Conservation (phyloP, 2,329 filamentous ascomycete species). For the Chrysosporium keratinophilum region DNA sequence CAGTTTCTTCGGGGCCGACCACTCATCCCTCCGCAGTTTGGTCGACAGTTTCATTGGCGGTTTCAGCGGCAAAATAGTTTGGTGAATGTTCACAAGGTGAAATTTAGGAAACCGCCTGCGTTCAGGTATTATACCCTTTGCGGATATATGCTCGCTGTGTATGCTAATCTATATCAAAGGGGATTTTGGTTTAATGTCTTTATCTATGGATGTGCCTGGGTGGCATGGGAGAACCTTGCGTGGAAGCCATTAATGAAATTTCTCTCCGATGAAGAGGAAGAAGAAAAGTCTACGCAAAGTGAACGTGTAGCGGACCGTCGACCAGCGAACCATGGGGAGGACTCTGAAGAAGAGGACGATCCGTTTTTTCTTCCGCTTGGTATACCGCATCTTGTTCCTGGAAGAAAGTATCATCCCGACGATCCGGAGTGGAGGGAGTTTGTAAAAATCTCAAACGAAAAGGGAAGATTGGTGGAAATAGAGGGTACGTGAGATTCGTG, state of each 20-base stretch:
- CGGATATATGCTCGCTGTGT: neutral
- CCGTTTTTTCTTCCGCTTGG: constrained; percentile 16
- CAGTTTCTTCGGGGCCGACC: constrained; percentile 1
- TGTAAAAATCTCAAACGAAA: constrained; percentile 1
- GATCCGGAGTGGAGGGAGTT: constrained; percentile 14
- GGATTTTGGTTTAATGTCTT: neutral
- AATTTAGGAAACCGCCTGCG: constrained; percentile 9
- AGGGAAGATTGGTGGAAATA: neutral
- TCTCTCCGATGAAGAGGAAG: constrained; percentile 3
- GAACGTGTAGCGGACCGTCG: neutral
- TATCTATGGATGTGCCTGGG: neutral
- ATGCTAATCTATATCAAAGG: neutral
- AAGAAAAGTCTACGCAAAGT: neutral
- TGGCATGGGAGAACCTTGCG: constrained; percentile 1
- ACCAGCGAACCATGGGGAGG: neutral
- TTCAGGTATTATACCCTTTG: constrained; percentile 2
- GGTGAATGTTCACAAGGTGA: constrained; percentile 13
- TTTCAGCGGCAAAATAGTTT: constrained; percentile 4
- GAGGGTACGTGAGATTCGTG: neutral
- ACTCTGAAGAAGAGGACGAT: neutral
- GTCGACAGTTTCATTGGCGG: constrained; percentile 6
- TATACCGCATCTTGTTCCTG: constrained; percentile 9
- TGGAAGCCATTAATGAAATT: constrained; percentile 5
- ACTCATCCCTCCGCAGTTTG: neutral
- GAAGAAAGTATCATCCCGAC: constrained; percentile 4